Evolutionary conservation across 805 yeast genomes (phyloP), one percentile per base, ranked within the genome.

Genomic region (Candida cerambycidarum): DNA sequence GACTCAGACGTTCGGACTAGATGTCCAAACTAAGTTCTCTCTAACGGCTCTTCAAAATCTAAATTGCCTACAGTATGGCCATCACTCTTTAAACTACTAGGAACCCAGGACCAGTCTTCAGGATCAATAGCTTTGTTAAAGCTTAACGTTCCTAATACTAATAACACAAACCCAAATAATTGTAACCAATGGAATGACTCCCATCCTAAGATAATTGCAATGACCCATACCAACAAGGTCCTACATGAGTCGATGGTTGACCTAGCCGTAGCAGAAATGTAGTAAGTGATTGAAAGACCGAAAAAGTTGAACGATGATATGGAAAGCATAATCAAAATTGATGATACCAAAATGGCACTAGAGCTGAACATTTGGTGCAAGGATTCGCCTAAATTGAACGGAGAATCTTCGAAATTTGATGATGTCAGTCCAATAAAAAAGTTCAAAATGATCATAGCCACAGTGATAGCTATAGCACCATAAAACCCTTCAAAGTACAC

Each of bases 171-270:
- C 0, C 93, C 95, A 14, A 75, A 21, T 15, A 80, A 63, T 58
- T 86, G 95, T 39, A 82, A 60, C n/a, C 65, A 53, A 15, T 71
- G 70, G 63, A 85, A 86, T 1, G 69, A 53, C 60, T 86, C 93
- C 95, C 93, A 86, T 3, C 92, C 93, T 48, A 85, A 54, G 16
- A 61, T 40, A 39, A 86, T 64, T 0, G 93, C 86, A 7, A 83
- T 75, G 1, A 82, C 29, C 95, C 95, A 86, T 13, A 86, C 90
- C 19, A 83, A 61, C 17, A 85, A 62, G 0, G 93, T 85, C 50
- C 95, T 72, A 45, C 85, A 82, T 0, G 89, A 82, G 55, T 86
- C 95, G 39, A 86, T 76, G 1, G 93, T 86, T 16, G 89, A 80
- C 55, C 93, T 71, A 1, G 90, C 74, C 1, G 95, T 85, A 25